phyloP scores from a whole-genome alignment of 1,139 yeast species.

The Zygosaccharomyces sapae region DNA sequence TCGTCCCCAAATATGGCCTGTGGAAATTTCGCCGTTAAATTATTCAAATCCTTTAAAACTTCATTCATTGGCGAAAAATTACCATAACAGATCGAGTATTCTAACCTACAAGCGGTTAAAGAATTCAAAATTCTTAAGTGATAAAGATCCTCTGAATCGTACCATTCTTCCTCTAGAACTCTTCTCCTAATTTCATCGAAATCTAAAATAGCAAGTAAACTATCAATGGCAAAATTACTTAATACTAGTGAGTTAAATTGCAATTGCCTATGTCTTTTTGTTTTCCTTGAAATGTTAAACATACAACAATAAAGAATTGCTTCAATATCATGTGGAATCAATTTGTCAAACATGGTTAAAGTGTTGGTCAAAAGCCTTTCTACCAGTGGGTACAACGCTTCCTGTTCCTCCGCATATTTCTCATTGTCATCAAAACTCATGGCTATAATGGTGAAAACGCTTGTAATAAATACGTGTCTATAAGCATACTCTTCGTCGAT shows the following conservation, averaged over 20 bases:
- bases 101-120: slow-evolving; percentile 46
- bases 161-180: slow-evolving; percentile 32
- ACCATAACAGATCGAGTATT: slow-evolving; percentile 46
- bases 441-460: slow-evolving; percentile 48
- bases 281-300: slow-evolving; percentile 50
- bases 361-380: slow-evolving; percentile 46
- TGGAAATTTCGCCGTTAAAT: slow-evolving; percentile 43
- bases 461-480: slow-evolving; percentile 47
- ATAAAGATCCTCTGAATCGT: slow-evolving; percentile 42
- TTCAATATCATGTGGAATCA: slow-evolving; percentile 53
- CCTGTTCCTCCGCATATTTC: slow-evolving; percentile 44
- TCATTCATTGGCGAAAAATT: slow-evolving; percentile 30
- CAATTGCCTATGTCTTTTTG: slow-evolving; percentile 42
- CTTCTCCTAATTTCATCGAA: slow-evolving; percentile 41
- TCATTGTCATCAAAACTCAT: slow-evolving; percentile 50
- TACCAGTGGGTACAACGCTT: slow-evolving; percentile 43
- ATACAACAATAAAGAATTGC: slow-evolving; percentile 49
- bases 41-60: slow-evolving; percentile 36
- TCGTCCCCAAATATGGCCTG: slow-evolving; percentile 48
- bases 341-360: slow-evolving; percentile 44
- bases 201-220: slow-evolving; percentile 43
- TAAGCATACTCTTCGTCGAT: slow-evolving; percentile 42
- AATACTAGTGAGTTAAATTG: slow-evolving; percentile 47
- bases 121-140: slow-evolving; percentile 50
- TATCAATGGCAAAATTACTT: slow-evolving; percentile 47